Evolutionary conservation across 1,284 basidiomycete species (phyloP).

Genomic region (Marasmius sp.): DNA sequence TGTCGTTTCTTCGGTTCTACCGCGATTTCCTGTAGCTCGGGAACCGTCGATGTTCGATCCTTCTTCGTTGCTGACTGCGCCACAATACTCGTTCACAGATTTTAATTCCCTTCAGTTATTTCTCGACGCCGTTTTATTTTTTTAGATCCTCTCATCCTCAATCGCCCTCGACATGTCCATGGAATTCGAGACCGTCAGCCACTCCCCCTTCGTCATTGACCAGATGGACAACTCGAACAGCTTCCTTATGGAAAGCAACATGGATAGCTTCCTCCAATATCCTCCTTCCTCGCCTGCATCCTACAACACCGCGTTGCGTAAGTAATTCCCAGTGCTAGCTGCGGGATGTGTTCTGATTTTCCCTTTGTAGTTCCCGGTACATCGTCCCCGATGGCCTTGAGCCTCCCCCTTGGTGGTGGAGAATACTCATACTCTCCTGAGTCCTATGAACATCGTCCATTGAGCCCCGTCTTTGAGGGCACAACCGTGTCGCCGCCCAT

Average conservation of each 20-base stretch:
- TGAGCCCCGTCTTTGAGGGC: slow-evolving; percentile 58
- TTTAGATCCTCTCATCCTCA: slow-evolving; percentile 24
- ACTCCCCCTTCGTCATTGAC: slow-evolving; percentile 40
- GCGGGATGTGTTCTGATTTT: background rate
- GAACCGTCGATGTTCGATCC: slow-evolving; percentile 15
- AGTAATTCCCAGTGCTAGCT: slow-evolving; percentile 22
- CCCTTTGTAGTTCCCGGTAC: slow-evolving; percentile 5
- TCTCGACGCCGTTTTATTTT: slow-evolving; percentile 19
- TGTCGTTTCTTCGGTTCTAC: slow-evolving; percentile 11
- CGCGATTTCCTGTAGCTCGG: slow-evolving; percentile 13
- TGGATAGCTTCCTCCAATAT: slow-evolving; percentile 55
- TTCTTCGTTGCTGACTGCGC: slow-evolving; percentile 19
- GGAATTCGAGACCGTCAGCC: slow-evolving; percentile 40
- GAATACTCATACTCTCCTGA: slow-evolving; percentile 68
- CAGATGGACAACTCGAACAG: slow-evolving; percentile 55
- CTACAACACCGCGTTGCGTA: slow-evolving; percentile 44
- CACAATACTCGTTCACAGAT: slow-evolving; percentile 18
- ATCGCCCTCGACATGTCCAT: slow-evolving; percentile 31
- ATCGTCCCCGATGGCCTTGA: slow-evolving; percentile 31
- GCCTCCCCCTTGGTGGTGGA: slow-evolving; percentile 52
- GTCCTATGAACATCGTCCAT: slow-evolving; percentile 59
- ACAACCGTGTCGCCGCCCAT: slow-evolving; percentile 67
- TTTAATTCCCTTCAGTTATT: slow-evolving; percentile 25
- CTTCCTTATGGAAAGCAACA: slow-evolving; percentile 43
- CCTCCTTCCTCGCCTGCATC: slow-evolving; percentile 40